Percentiles rank a stretch among this genome's conserved stretches.
phyloP scores from a whole-genome alignment of 306 rosid species.

The Medicago ruthenica region DNA sequence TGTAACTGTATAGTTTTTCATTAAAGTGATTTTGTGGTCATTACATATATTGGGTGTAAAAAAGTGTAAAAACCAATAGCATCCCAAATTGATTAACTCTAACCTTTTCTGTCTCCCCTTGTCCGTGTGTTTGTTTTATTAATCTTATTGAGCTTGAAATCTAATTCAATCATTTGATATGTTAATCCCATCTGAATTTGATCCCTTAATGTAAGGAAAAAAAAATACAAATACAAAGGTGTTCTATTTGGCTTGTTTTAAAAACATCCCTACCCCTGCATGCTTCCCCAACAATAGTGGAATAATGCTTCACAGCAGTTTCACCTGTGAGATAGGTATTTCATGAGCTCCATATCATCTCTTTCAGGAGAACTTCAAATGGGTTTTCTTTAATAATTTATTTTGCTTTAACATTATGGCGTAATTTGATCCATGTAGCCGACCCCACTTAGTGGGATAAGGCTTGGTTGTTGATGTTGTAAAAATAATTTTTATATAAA shows the following conservation, averaged over 20 bases:
- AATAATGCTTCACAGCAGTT: slow-evolving; percentile 19
- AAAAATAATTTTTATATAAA: slow-evolving; percentile 35
- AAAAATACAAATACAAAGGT: slow-evolving; percentile 3
- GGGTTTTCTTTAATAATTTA: slow-evolving; percentile 24
- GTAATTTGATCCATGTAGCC: too few relatives aligned
- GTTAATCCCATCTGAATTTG: slow-evolving; percentile 24
- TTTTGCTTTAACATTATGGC: too few relatives aligned
- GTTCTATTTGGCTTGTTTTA: slow-evolving; percentile 26
- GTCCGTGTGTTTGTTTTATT: background rate
- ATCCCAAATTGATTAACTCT: slow-evolving; percentile 8
- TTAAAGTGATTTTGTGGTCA: slow-evolving; percentile 27
- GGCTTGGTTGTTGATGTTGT: too few relatives aligned
- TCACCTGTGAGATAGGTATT: slow-evolving; percentile 25
- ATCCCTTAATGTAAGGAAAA: background rate
- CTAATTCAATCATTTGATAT: slow-evolving; percentile 13
- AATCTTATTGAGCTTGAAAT: slow-evolving; percentile 21
- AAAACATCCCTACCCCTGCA: background rate
- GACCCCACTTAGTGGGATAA: too few relatives aligned
- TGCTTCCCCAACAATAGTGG: slow-evolving; percentile 1
- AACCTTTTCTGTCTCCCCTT: background rate
- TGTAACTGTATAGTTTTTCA: background rate
- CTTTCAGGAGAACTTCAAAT: slow-evolving; percentile 8
- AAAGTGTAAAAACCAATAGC: slow-evolving; percentile 12
- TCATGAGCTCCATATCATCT: slow-evolving; percentile 10
- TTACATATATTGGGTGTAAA: slow-evolving; percentile 9